A percentile compares a stretch with the other conserved stretches of the same genome.
Evolutionary conservation across 208 protist genomes (phyloP).

Genomic region (Trypanosoma boissoni): DNA sequence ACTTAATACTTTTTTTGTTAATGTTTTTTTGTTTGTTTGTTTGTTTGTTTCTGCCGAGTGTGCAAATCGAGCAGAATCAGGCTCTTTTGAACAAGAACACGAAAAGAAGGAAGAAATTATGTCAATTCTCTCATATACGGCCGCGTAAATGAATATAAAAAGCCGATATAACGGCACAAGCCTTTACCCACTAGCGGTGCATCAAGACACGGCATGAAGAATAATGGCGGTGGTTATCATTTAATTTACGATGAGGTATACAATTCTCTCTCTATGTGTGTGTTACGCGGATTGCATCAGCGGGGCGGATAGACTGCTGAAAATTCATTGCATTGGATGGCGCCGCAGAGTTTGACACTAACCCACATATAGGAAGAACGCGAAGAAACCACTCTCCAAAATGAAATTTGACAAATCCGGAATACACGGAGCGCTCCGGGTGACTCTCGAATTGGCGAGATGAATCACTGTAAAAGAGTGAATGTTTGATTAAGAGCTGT

Average conservation of each 20-base stretch:
- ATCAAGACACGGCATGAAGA: conserved; percentile 50
- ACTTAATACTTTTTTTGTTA: too few species aligned
- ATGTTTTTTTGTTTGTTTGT: too few species aligned
- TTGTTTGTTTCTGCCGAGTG: too few species aligned
- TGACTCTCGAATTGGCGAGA: conserved; percentile 24
- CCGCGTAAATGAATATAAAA: too few species aligned
- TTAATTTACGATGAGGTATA: conserved; percentile 79
- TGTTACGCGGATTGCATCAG: conserved; percentile 85
- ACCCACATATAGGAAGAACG: conserved; percentile 55
- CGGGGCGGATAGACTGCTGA: conserved; percentile 70
- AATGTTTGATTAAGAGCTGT: too few species aligned
- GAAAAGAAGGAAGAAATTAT: too few species aligned
- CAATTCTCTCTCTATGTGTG: conserved; percentile 61
- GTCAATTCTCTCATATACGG: too few species aligned
- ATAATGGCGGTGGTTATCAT: conserved; percentile 68
- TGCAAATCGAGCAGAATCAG: too few species aligned
- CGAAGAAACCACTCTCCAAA: conserved; percentile 36
- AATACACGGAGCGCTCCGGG: neutral
- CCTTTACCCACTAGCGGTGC: conserved; percentile 39
- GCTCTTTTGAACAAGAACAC: too few species aligned
- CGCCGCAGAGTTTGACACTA: conserved; percentile 68
- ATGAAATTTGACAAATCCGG: conserved; percentile 41
- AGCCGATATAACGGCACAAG: neutral
- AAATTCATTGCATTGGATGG: conserved; percentile 71
- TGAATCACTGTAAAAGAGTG: too few species aligned